phyloP scores from a whole-genome alignment of 129 eudicot genomes.

The Flaveria linearis region DNA sequence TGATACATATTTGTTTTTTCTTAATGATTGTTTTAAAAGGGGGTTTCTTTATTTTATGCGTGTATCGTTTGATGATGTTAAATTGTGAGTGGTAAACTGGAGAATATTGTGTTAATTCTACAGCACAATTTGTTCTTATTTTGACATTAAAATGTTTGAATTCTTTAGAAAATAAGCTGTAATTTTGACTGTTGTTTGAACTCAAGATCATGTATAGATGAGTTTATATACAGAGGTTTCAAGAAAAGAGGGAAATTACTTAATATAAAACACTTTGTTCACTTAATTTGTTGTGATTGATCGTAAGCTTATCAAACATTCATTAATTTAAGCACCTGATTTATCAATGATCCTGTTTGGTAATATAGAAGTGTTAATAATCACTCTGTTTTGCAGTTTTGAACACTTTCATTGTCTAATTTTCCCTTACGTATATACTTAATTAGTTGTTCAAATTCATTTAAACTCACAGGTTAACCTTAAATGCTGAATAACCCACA shows the following conservation, averaged over 20 bases:
- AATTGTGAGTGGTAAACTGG: background rate
- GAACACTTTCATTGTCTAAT: background rate
- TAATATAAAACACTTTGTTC: background rate
- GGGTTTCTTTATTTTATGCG: background rate
- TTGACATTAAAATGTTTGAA: background rate
- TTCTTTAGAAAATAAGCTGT: background rate
- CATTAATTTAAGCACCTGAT: background rate
- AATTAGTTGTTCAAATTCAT: background rate
- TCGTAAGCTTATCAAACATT: background rate
- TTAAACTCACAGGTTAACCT: constrained; percentile 1
- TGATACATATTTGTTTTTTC: too few relatives aligned
- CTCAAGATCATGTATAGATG: background rate
- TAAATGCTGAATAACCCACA: background rate
- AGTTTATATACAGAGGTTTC: background rate
- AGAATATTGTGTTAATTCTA: background rate
- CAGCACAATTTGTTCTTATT: background rate
- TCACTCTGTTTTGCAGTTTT: constrained; percentile 2
- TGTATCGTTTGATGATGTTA: background rate
- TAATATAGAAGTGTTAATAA: background rate
- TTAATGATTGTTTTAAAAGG: too few relatives aligned
- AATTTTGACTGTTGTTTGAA: background rate
- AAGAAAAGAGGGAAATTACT: background rate
- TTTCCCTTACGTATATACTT: background rate
- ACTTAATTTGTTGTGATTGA: background rate
- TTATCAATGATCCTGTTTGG: background rate